Conservation (phyloP, 2,329 filamentous ascomycete genomes). For the Cylindrodendrum hubeiense region DNA sequence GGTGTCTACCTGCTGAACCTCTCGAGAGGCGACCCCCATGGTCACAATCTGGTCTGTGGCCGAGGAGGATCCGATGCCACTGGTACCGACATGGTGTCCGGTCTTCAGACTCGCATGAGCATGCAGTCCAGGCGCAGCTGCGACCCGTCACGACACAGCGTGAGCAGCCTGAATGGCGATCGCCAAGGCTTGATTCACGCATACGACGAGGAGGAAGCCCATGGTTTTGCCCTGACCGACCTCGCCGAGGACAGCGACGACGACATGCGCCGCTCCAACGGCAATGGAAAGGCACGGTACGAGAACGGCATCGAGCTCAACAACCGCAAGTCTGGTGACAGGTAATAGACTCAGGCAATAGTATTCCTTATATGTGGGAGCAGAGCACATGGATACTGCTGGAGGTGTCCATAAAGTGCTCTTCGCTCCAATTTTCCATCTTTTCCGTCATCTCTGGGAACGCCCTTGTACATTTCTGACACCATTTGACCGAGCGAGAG, state of each 20-base stretch:
- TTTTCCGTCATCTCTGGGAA: conserved; percentile 38
- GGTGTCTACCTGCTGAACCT: conserved; percentile 97
- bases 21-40: conserved; percentile 91
- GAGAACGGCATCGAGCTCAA: conserved; percentile 63
- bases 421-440: conserved; percentile 25
- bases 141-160: conserved; percentile 72
- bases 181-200: conserved; percentile 87
- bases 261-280: conserved; percentile 58
- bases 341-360: conserved; percentile 39
- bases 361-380: conserved; percentile 22
- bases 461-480: conserved; percentile 44
- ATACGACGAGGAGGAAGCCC: conserved; percentile 86
- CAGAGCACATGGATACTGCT: conserved; percentile 22
- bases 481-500: conserved; percentile 39
- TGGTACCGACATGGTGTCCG: conserved; percentile 91
- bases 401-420: conserved; percentile 7
- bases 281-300: conserved; percentile 59
- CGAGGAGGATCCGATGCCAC: conserved; percentile 78
- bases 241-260: conserved; percentile 83
- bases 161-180: conserved; percentile 75
- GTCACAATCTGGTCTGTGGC: conserved; percentile 73
- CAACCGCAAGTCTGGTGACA: conserved; percentile 57
- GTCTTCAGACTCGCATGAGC: conserved; percentile 88
- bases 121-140: conserved; percentile 90
- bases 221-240: conserved; percentile 81